Evolutionary conservation across 768 basidiomycete species (phyloP).

Genomic region (Mycena epipterygia): DNA sequence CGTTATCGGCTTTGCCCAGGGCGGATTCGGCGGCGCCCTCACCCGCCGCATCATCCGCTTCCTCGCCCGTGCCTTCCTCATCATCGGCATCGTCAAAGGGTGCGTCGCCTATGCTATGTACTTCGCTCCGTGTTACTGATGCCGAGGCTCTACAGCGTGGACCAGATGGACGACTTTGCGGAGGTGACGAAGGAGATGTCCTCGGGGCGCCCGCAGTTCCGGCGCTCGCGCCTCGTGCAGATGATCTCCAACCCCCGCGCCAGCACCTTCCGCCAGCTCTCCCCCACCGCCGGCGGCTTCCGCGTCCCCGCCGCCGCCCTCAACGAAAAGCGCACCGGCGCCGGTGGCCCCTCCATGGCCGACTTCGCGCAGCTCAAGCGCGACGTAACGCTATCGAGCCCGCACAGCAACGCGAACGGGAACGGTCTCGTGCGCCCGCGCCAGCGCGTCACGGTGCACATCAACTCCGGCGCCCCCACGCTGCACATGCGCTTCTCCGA

Average conservation of each 20-base stretch:
- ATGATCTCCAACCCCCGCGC: slow-evolving; percentile 69
- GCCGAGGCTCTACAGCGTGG: slow-evolving; percentile 57
- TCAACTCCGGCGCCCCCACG: slow-evolving; percentile 61
- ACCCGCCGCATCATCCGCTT: slow-evolving; percentile 72
- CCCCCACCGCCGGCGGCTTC: slow-evolving; percentile 55
- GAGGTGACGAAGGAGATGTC: slow-evolving; percentile 57
- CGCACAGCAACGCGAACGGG: not conserved
- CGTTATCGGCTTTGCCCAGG: slow-evolving; percentile 70
- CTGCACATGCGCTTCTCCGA: slow-evolving; percentile 70
- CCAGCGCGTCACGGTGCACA: slow-evolving; percentile 66
- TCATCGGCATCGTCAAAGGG: slow-evolving; percentile 79
- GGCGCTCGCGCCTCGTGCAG: slow-evolving; percentile 56
- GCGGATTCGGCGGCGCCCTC: slow-evolving; percentile 65
- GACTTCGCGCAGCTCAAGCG: slow-evolving; percentile 19
- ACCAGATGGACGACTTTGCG: slow-evolving; percentile 66
- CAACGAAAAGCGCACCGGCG: slow-evolving; percentile 12
- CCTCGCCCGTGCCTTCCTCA: slow-evolving; percentile 65
- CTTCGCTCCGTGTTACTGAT: not conserved
- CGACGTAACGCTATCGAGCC: slow-evolving; percentile 11
- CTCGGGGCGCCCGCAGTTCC: slow-evolving; percentile 39
- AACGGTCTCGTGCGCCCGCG: slow-evolving; percentile 1
- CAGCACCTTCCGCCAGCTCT: slow-evolving; percentile 68
- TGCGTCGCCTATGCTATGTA: slow-evolving; percentile 48
- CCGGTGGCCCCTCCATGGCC: slow-evolving; percentile 21
- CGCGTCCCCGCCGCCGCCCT: slow-evolving; percentile 14